Evolutionary conservation across 1,139 yeast genomes (phyloP).

Genomic region (Meyerozyma elateridarum): DNA sequence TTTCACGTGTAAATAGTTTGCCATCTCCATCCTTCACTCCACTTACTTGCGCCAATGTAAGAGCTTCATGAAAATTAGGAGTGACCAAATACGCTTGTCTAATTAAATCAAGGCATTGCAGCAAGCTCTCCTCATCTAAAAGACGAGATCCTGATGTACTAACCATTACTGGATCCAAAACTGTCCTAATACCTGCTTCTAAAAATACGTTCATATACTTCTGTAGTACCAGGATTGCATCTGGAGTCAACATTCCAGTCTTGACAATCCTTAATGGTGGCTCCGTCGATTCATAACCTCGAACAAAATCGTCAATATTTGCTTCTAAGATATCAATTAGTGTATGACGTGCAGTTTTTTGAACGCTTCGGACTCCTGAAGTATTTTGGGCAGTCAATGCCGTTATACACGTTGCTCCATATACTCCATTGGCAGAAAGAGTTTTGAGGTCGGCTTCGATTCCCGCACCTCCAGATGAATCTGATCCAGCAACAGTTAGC

Average conservation of each 20-base stretch:
- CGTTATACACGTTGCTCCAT: conserved; percentile 75
- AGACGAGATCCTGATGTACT: conserved; percentile 70
- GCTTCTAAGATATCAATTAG: conserved; percentile 46
- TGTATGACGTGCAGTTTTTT: conserved; percentile 40
- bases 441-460: conserved; percentile 91
- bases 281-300: conserved; percentile 19
- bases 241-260: conserved; percentile 72
- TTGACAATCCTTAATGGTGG: conserved; percentile 58
- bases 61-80: conserved; percentile 73
- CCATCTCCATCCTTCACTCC: conserved; percentile 15
- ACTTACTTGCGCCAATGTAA: conserved; percentile 24
- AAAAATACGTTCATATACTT: conserved; percentile 26
- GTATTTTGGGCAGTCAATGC: conserved; percentile 87
- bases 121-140: conserved; percentile 45
- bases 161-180: conserved; percentile 81
- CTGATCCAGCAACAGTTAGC: conserved; percentile 76
- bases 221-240: conserved; percentile 48
- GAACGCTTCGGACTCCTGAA: conserved; percentile 49
- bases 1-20: conserved; percentile 9
- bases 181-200: conserved; percentile 33
- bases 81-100: conserved; percentile 61
- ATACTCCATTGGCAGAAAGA: conserved; percentile 71
- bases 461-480: conserved; percentile 93
- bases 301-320: conserved; percentile 57
- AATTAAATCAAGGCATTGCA: conserved; percentile 42